These are phyloP conservation scores for Cyberlindnera maritima DNA, from an alignment of 805 yeast species.

Conservation along the genomic window DNA sequence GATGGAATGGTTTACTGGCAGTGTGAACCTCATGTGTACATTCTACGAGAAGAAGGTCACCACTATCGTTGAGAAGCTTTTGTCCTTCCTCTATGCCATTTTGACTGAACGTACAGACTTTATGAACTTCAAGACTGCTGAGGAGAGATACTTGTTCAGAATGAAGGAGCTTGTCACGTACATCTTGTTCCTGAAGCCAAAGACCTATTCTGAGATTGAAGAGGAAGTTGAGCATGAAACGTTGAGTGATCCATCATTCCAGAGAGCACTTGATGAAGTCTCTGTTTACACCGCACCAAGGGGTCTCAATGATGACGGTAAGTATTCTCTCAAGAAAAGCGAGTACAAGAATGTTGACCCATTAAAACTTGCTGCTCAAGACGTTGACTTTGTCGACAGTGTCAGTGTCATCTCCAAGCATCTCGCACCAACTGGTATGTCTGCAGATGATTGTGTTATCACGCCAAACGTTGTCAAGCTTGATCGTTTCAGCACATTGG, in stretches of 20 bases:
- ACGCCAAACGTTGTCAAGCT: slow-evolving; percentile 39
- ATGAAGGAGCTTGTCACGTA: slow-evolving; percentile 47
- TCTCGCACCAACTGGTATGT: slow-evolving; percentile 31
- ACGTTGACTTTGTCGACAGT: slow-evolving; percentile 49
- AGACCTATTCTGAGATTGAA: slow-evolving; percentile 50
- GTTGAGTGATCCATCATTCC: slow-evolving; percentile 47
- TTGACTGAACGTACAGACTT: slow-evolving; percentile 69
- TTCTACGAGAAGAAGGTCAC: slow-evolving; percentile 46
- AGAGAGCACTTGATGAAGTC: slow-evolving; percentile 58
- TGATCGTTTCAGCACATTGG: slow-evolving; percentile 40
- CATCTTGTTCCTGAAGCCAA: slow-evolving; percentile 48
- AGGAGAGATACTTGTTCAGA: slow-evolving; percentile 27
- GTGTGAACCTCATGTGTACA: slow-evolving; percentile 36
- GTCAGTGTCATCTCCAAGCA: slow-evolving; percentile 44
- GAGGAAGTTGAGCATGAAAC: slow-evolving; percentile 35
- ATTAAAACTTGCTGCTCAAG: slow-evolving; percentile 43
- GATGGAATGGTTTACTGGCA: slow-evolving; percentile 44
- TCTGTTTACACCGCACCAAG: slow-evolving; percentile 62
- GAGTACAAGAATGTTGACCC: slow-evolving; percentile 55
- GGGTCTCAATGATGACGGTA: slow-evolving; percentile 66
- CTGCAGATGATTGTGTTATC: slow-evolving; percentile 40
- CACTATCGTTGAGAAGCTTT: slow-evolving; percentile 74
- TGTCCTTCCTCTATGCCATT: slow-evolving; percentile 65
- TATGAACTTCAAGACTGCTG: slow-evolving; percentile 36
- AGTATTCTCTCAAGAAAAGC: slow-evolving; percentile 53